A percentile compares a stretch with the other conserved stretches of the same genome.
Conservation (phyloP, 352 stramenopile genomes). For the Phytophthora tubulina region DNA sequence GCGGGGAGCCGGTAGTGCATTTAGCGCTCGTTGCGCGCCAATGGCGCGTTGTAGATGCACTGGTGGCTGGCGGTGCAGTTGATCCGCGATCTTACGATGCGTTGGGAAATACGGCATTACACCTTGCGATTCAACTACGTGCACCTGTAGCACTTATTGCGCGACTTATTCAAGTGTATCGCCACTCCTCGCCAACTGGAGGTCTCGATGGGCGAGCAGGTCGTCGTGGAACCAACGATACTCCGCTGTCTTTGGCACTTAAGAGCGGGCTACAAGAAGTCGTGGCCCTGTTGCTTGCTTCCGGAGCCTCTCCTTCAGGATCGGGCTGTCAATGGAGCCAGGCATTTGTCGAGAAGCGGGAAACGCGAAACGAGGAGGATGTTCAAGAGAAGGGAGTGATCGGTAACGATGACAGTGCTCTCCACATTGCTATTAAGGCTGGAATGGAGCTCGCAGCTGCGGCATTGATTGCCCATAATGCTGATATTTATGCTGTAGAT, state of each 20-base stretch:
- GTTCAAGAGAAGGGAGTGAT: constrained; percentile 22
- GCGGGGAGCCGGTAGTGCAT: constrained; percentile 65
- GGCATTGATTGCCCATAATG: constrained; percentile 59
- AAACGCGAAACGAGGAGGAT: constrained; percentile 20
- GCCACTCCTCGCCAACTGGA: constrained; percentile 34
- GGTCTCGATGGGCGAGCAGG: constrained; percentile 39
- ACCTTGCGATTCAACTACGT: constrained; percentile 73
- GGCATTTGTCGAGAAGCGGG: constrained; percentile 34
- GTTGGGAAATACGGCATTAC: constrained; percentile 62
- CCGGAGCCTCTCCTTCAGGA: constrained; percentile 45
- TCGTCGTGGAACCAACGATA: constrained; percentile 57
- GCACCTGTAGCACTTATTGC: constrained; percentile 56
- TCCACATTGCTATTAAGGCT: constrained; percentile 73
- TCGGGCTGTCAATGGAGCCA: constrained; percentile 39
- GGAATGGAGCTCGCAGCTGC: constrained; percentile 53
- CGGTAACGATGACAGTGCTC: constrained; percentile 47
- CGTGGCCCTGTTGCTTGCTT: constrained; percentile 52
- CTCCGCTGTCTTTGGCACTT: constrained; percentile 66
- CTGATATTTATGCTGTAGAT: constrained; percentile 54
- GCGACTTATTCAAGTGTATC: constrained; percentile 60
- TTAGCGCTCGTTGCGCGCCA: constrained; percentile 67
- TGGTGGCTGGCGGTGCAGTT: constrained; percentile 56
- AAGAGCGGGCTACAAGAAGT: constrained; percentile 66
- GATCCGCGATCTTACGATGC: constrained; percentile 58
- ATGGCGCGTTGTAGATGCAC: constrained; percentile 66